A percentile compares a stretch with the other conserved stretches of the same genome.
phyloP scores from a whole-genome alignment of 257 asterid species.

The Sherardia arvensis region DNA sequence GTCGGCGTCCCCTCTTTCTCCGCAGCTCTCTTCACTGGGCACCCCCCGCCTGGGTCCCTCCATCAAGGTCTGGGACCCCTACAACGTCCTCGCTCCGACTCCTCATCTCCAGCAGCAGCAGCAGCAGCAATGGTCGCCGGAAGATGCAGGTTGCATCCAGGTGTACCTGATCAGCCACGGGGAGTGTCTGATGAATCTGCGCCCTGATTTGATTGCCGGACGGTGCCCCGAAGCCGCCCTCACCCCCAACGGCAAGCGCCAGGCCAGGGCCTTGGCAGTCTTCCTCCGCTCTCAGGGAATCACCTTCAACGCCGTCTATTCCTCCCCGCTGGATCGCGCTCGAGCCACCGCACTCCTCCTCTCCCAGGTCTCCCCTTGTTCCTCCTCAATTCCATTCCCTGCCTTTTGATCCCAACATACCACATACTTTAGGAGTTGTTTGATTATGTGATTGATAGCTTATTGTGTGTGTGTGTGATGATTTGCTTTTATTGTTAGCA shows the following conservation, averaged over 20 bases:
- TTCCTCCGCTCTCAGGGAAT: conserved; percentile 77
- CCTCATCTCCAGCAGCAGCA: conserved; percentile 29
- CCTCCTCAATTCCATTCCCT: no score
- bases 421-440: no score
- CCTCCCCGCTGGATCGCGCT: conserved; percentile 89
- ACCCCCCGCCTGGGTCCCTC: conserved; percentile 82
- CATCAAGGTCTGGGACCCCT: conserved; percentile 96
- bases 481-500: no score
- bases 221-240: conserved; percentile 83
- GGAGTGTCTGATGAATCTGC: conserved; percentile 79
- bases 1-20: conserved; percentile 93
- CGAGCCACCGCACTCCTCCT: conserved; percentile 69
- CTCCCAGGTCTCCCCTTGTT: conserved; percentile 49
- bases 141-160: conserved; percentile 43
- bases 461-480: no score
- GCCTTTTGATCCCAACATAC: no score
- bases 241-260: conserved; percentile 93
- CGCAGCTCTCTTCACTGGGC: conserved; percentile 81
- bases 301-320: conserved; percentile 56
- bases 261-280: conserved; percentile 85
- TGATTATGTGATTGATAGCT: no score
- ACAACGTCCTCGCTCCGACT: conserved; percentile 80
- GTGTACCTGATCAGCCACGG: conserved; percentile 79
- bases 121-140: conserved; percentile 4
- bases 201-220: conserved; percentile 92